A percentile compares a stretch with the other conserved stretches of the same genome.
Conservation (phyloP, 2,329 filamentous ascomycete genomes). For the Aureobasidium pullulans region DNA sequence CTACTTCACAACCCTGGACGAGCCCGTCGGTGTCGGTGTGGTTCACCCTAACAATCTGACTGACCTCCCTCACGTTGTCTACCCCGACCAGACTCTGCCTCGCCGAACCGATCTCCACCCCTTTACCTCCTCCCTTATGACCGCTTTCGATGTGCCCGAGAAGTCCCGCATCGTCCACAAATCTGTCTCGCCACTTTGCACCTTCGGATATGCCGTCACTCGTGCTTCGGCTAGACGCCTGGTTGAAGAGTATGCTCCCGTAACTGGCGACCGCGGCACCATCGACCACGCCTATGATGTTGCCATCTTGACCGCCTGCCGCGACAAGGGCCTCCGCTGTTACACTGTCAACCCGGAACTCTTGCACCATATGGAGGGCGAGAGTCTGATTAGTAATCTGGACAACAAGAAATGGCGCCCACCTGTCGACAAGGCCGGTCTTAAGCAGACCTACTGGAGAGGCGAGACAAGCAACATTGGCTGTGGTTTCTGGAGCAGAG, state of each 20-base stretch:
- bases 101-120: slow-evolving; percentile 28
- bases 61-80: slow-evolving; percentile 25
- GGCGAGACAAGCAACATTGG: slow-evolving; percentile 25
- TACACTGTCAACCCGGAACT: slow-evolving; percentile 33
- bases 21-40: slow-evolving; percentile 12
- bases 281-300: slow-evolving; percentile 35
- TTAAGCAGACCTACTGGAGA: slow-evolving; percentile 7
- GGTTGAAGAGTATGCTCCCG: slow-evolving; percentile 29
- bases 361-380: slow-evolving; percentile 32
- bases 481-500: slow-evolving; percentile 32
- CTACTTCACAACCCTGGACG: slow-evolving; percentile 20
- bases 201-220: slow-evolving; percentile 38
- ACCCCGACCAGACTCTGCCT: slow-evolving; percentile 32
- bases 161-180: slow-evolving; percentile 34
- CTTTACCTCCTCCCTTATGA: slow-evolving; percentile 32
- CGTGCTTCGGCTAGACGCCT: slow-evolving; percentile 29
- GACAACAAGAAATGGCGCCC: slow-evolving; percentile 13
- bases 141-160: slow-evolving; percentile 30
- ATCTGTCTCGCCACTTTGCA: slow-evolving; percentile 37
- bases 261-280: slow-evolving; percentile 19
- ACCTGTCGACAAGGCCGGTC: slow-evolving; percentile 5
- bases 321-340: slow-evolving; percentile 29
- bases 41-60: slow-evolving; percentile 22
- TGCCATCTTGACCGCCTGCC: slow-evolving; percentile 31
- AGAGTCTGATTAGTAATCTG: slow-evolving; percentile 30